These are phyloP conservation scores for Eimeria tenella DNA, from an alignment of 169 alveolate genomes.

Conservation along the genomic window DNA sequence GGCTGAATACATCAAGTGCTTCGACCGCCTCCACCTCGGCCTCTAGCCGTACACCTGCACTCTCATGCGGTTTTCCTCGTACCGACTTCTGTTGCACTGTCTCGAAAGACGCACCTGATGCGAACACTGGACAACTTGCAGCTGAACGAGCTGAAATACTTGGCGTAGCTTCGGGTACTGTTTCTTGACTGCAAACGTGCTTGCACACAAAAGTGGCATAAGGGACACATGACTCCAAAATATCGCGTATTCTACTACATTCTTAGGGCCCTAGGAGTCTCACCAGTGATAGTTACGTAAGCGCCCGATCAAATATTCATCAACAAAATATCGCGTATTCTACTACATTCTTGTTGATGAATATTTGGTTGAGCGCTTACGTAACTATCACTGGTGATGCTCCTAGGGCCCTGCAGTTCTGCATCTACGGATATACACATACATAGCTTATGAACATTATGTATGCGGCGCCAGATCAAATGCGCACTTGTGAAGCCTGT, in stretches of 20 bases:
- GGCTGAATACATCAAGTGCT: slow-evolving; percentile 56
- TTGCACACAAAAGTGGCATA: not conserved
- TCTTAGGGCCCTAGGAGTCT: no score
- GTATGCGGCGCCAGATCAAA: not conserved
- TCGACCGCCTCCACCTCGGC: slow-evolving; percentile 48
- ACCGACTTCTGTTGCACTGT: not conserved
- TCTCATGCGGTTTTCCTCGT: not conserved
- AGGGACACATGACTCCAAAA: not conserved
- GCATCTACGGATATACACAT: no score
- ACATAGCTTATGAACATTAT: no score
- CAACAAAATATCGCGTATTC: not conserved
- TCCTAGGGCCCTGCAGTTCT: no score
- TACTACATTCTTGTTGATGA: not conserved
- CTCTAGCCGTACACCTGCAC: not conserved
- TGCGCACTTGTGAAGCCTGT: not conserved
- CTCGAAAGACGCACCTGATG: not conserved
- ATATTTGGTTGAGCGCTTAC: no score
- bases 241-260: not conserved
- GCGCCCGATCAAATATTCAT: not conserved
- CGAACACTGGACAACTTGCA: slow-evolving; percentile 22
- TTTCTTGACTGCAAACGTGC: slow-evolving; percentile 38
- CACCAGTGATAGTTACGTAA: no score
- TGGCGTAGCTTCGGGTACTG: not conserved
- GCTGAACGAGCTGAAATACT: not conserved
- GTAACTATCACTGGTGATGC: no score